phyloP scores from a whole-genome alignment of 2,329 filamentous ascomycete species.

The Simplicillium sp. region DNA sequence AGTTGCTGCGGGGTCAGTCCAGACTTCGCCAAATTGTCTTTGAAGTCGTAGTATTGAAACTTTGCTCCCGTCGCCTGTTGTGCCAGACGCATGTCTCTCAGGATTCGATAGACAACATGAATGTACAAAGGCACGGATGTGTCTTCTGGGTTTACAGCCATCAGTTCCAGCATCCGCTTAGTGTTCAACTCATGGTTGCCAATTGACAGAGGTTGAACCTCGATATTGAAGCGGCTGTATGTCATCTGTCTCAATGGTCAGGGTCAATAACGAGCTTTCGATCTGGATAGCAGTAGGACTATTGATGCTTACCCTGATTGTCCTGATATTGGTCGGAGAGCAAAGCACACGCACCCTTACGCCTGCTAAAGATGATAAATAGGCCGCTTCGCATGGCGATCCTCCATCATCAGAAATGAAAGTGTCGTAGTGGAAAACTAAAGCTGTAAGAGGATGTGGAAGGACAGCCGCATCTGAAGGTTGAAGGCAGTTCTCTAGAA shows the following conservation, averaged over 20 bases:
- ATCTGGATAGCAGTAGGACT: neutral
- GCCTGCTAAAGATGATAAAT: constrained; percentile 31
- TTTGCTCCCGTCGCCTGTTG: constrained; percentile 23
- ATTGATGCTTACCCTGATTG: constrained; percentile 20
- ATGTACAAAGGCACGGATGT: constrained; percentile 44
- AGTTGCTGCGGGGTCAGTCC: constrained; percentile 31
- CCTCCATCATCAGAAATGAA: constrained; percentile 38
- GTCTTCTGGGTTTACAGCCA: no score
- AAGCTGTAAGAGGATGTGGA: constrained; percentile 41
- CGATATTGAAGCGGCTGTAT: constrained; percentile 30
- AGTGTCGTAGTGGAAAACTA: constrained; percentile 58
- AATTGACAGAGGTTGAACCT: constrained; percentile 43
- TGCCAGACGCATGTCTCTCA: constrained; percentile 42
- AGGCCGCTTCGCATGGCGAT: constrained; percentile 50
- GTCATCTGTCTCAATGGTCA: no score
- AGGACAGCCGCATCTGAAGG: constrained; percentile 32
- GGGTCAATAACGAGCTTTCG: neutral
- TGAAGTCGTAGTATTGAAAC: constrained; percentile 45
- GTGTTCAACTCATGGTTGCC: constrained; percentile 45
- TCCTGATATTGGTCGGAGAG: constrained; percentile 39
- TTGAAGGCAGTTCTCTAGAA: constrained; percentile 48
- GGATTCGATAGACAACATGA: constrained; percentile 42
- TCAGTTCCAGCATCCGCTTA: constrained; percentile 47
- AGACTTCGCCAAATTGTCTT: constrained; percentile 9
- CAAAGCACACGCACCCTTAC: constrained; percentile 44